Base-by-base conservation (phyloP, 192 early-diverging fungal genomes). In the Gigaspora rosea region DNA sequence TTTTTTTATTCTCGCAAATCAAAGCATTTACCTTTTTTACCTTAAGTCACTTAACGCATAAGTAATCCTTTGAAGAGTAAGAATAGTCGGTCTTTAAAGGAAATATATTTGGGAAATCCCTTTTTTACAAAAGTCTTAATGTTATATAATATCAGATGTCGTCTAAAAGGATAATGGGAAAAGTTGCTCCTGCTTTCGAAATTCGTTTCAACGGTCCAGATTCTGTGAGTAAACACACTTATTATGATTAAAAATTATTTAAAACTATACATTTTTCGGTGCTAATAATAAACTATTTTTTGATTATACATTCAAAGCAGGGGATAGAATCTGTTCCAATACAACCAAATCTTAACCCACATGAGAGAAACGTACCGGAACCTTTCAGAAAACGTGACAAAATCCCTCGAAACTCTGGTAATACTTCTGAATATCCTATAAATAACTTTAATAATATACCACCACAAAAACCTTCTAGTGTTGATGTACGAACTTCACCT, bases 311-410 rank as follows among this genome's bases (percentile, higher is more conserved):
- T 41, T 41, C 41, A 41, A 41, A 41, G 7, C 41, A 41, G 41
- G 41, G 7, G 11, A 8, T 41, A 16, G 36, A 5, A 4, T 18
- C 51, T 41, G 74, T 65, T 41, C 61, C 63, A 35, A 62, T 75
- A 32, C 11, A 15, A 35, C 59, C 48, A 3, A 61, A 75, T 13
- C 48, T 12, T 9, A 33, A 36, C 8, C 5, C 71, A 16, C 46
- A 32, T 36, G 70, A 71, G 57, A 0, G 51, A 35, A 22, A 47
- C 57, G 11, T 75, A 20, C 74, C 74, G 16, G 74, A 75, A 15
- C 74, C 74, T 4, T 75, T 75, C 18, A 62, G 46, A 52, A 75
- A 75, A 32, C 62, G 74, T 15, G 74, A 75, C 12, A 75, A 75
- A 51, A 75, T 75, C 13, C 74, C 74, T 32, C 61, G 74, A 51